phyloP scores from a whole-genome alignment of 176 grass and related monocot genomes.

The Oryza punctata region DNA sequence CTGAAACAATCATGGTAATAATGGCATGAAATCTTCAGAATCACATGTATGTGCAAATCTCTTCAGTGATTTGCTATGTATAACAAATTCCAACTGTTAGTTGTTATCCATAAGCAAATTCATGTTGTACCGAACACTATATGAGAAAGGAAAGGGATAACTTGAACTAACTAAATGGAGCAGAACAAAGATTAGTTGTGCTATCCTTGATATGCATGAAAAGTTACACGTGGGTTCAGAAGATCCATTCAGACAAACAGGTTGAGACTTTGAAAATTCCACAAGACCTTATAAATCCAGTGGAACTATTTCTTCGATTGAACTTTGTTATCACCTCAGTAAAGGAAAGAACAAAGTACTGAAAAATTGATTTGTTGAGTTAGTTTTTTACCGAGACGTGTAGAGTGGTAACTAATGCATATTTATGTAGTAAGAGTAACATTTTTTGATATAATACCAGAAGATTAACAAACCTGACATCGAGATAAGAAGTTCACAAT shows the following conservation, averaged over 20 bases:
- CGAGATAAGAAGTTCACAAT: conserved; percentile 79
- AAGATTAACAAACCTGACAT: conserved; percentile 67
- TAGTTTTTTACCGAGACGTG: neutral
- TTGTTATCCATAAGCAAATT: conserved; percentile 11
- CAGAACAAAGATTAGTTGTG: neutral
- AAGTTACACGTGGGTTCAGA: conserved; percentile 5
- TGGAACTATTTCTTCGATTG: neutral
- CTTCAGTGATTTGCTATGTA: neutral
- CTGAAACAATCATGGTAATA: conserved; percentile 50
- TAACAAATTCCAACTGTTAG: neutral
- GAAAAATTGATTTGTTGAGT: neutral
- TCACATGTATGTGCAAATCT: neutral
- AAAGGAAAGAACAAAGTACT: conserved; percentile 4
- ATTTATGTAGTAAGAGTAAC: neutral
- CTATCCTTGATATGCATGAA: neutral
- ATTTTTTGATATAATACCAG: conserved; percentile 10
- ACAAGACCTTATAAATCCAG: neutral
- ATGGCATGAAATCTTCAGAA: conserved; percentile 3
- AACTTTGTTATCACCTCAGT: neutral
- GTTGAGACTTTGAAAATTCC: neutral
- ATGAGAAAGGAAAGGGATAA: neutral
- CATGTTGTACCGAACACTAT: neutral
- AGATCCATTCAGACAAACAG: neutral
- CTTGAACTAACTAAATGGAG: neutral
- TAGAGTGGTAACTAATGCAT: neutral